Evolutionary conservation across 2,329 filamentous ascomycete species (phyloP).

Genomic region (Teratosphaeria gauchensis): DNA sequence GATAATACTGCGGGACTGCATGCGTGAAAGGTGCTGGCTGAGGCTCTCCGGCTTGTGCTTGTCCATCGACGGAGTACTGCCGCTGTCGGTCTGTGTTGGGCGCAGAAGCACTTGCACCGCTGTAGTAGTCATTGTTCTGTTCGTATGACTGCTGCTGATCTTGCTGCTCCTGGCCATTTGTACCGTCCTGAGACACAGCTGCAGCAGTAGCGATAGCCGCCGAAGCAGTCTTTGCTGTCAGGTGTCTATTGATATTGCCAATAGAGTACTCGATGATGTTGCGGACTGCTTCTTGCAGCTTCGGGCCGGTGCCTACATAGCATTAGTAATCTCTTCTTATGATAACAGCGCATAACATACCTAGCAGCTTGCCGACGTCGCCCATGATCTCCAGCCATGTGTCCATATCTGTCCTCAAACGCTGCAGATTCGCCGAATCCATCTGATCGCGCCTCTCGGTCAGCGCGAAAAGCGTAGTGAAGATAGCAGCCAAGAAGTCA

Average conservation of each 20-base stretch:
- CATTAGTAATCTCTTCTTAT: not conserved
- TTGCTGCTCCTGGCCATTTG: not conserved
- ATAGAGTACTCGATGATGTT: constrained; percentile 41
- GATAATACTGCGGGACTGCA: not conserved
- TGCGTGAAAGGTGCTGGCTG: not conserved
- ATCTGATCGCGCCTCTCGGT: constrained; percentile 57
- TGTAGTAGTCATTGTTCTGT: constrained; percentile 3
- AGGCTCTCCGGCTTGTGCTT: not conserved
- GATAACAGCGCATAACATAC: constrained; percentile 37
- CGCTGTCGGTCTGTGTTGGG: not conserved
- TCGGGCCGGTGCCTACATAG: constrained; percentile 31
- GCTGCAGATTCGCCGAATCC: constrained; percentile 47
- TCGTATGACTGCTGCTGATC: constrained; percentile 1
- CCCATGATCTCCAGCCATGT: constrained; percentile 59
- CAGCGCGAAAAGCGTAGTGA: constrained; percentile 60
- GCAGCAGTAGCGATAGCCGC: constrained; percentile 28
- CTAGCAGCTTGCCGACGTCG: constrained; percentile 56
- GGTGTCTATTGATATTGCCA: constrained; percentile 36
- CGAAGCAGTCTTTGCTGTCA: constrained; percentile 31
- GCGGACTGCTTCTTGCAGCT: constrained; percentile 39
- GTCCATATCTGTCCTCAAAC: constrained; percentile 58
- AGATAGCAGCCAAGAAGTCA: constrained; percentile 62
- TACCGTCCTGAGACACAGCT: not conserved
- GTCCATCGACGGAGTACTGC: not conserved
- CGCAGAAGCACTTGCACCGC: not conserved